Conservation (phyloP, 202 grass and related monocot genomes). For the Cymbopogon flexuosus region DNA sequence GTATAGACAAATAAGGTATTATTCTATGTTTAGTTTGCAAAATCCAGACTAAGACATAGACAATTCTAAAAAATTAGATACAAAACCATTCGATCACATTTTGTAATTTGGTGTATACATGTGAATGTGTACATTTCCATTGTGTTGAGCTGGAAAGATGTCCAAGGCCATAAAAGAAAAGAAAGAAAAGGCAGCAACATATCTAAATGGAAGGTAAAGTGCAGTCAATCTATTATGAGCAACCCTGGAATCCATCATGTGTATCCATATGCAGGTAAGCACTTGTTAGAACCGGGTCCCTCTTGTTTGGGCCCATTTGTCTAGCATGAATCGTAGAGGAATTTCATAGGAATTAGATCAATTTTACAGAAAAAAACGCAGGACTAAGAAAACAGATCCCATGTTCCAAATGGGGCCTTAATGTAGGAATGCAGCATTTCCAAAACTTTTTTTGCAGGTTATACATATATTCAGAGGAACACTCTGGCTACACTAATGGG, state of each 20-base stretch:
- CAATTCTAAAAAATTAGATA: background rate
- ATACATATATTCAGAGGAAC: background rate
- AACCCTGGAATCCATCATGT: constrained; percentile 8
- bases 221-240: background rate
- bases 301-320: background rate
- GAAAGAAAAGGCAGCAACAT: background rate
- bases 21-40: background rate
- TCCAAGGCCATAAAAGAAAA: background rate
- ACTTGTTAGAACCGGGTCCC: background rate
- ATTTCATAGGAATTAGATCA: background rate
- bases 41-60: background rate
- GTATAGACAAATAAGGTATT: background rate
- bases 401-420: background rate
- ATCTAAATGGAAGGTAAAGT: constrained; percentile 1
- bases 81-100: constrained; percentile 6
- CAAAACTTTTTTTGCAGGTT: background rate
- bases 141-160: constrained; percentile 3
- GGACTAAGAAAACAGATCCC: background rate
- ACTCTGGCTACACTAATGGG: background rate
- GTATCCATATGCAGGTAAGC: constrained; percentile 8
- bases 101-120: background rate
- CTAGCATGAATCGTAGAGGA: background rate
- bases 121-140: background rate
- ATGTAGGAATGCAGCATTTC: background rate
- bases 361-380: background rate